These are phyloP conservation scores for Sinapis alba DNA, from an alignment of 441 rosid species.

Conservation along the genomic window DNA sequence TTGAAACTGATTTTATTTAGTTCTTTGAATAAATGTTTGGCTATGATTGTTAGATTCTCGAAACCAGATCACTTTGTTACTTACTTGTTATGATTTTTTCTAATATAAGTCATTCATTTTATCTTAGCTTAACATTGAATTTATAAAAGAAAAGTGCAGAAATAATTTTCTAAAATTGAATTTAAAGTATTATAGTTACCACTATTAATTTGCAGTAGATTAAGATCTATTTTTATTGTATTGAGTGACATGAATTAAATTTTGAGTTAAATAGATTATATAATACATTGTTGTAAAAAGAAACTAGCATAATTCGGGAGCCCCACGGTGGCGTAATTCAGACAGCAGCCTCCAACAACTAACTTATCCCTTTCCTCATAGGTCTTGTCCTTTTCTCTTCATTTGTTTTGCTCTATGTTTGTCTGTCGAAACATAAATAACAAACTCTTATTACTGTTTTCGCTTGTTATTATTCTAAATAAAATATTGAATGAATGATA, in stretches of 20 bases:
- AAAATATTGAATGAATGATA: neutral
- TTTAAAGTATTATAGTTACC: too few species aligned
- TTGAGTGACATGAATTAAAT: too few species aligned
- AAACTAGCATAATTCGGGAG: conserved; percentile 1
- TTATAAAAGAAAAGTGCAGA: too few species aligned
- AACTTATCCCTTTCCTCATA: conserved; percentile 29
- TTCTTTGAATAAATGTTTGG: neutral
- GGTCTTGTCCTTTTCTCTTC: conserved; percentile 26
- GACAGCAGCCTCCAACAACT: conserved; percentile 43
- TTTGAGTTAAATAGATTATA: neutral
- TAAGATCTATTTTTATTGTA: too few species aligned
- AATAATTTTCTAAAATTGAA: too few species aligned
- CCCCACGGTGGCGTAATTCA: conserved; percentile 39
- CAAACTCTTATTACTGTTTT: neutral
- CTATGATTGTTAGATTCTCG: too few species aligned
- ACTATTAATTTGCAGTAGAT: too few species aligned
- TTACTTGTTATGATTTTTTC: too few species aligned
- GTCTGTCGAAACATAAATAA: conserved; percentile 1
- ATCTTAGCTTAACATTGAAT: too few species aligned
- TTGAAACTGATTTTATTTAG: neutral
- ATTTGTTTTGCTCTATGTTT: neutral
- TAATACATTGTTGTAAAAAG: neutral
- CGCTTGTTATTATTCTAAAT: neutral
- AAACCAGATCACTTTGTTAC: too few species aligned
- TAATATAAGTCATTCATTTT: too few species aligned